These are phyloP conservation scores for Vararia minispora DNA, from an alignment of 768 basidiomycete species.

Conservation along the genomic window DNA sequence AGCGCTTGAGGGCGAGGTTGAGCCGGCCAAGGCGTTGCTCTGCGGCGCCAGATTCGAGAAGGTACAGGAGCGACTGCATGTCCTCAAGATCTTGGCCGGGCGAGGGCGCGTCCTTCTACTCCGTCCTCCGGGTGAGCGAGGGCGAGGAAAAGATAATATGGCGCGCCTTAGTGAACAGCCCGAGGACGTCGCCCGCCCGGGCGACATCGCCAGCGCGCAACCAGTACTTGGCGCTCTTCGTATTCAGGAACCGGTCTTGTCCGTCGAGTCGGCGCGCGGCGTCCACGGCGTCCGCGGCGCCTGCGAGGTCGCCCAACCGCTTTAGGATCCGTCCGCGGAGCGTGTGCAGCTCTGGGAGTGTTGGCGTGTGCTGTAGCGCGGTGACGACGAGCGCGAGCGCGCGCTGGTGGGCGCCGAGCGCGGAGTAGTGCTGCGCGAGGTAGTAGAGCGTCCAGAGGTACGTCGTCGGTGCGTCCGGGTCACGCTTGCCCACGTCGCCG, in stretches of 20 bases:
- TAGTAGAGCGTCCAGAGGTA: slow-evolving; percentile 96
- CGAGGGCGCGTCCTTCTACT: slow-evolving; percentile 72
- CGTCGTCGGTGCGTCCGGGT: slow-evolving; percentile 56
- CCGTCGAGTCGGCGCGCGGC: slow-evolving; percentile 80
- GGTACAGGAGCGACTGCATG: slow-evolving; percentile 88
- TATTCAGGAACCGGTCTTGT: slow-evolving; percentile 93
- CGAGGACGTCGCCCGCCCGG: slow-evolving; percentile 64
- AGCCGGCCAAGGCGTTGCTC: slow-evolving; percentile 53
- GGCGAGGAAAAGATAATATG: slow-evolving; percentile 1
- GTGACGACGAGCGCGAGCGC: slow-evolving; percentile 52
- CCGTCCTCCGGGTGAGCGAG: background rate
- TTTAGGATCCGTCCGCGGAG: slow-evolving; percentile 79
- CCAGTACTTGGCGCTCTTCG: slow-evolving; percentile 86
- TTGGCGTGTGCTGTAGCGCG: slow-evolving; percentile 82
- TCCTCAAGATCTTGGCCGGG: slow-evolving; percentile 81
- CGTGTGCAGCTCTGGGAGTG: slow-evolving; percentile 82
- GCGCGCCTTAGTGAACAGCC: slow-evolving; percentile 78
- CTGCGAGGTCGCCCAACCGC: slow-evolving; percentile 67
- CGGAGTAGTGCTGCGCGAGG: slow-evolving; percentile 82
- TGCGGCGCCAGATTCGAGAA: slow-evolving; percentile 72
- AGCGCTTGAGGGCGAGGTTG: slow-evolving; percentile 78
- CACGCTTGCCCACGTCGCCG: slow-evolving; percentile 4
- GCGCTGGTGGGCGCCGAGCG: slow-evolving; percentile 33
- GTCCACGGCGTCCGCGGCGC: slow-evolving; percentile 67
- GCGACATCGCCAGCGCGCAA: slow-evolving; percentile 71